These are phyloP conservation scores for Bassia scoparia DNA, from an alignment of 148 eudicot genomes.

Conservation along the genomic window DNA sequence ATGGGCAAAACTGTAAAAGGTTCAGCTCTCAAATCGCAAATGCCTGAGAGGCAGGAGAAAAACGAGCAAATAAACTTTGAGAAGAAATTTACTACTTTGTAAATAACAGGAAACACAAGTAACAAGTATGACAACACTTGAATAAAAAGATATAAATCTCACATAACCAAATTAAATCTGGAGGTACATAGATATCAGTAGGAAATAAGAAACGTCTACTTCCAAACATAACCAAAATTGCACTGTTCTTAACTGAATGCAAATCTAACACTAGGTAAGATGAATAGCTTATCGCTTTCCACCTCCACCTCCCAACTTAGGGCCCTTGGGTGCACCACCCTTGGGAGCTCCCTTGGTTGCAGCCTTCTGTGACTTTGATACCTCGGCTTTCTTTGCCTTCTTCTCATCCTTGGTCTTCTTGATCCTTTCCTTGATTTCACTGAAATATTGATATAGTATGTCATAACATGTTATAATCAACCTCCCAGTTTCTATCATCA, in stretches of 20 bases:
- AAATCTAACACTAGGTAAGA: conserved; percentile 23
- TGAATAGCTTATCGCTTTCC: conserved; percentile 48
- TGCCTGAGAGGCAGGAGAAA: too few species aligned
- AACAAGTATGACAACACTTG: neutral
- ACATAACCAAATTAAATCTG: conserved; percentile 19
- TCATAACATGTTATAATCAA: neutral
- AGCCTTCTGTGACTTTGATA: conserved; percentile 38
- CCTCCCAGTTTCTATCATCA: neutral
- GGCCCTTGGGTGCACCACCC: conserved; percentile 47
- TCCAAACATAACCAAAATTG: conserved; percentile 26
- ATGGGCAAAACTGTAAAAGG: too few species aligned
- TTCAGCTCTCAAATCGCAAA: too few species aligned
- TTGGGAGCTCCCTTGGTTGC: conserved; percentile 41
- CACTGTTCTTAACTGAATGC: conserved; percentile 21
- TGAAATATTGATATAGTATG: conserved; percentile 1
- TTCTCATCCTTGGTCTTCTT: conserved; percentile 70
- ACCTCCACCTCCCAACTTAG: conserved; percentile 66
- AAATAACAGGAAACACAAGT: neutral
- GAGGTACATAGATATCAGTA: conserved; percentile 24
- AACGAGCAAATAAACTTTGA: too few species aligned
- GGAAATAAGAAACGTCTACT: conserved; percentile 16
- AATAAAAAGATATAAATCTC: conserved; percentile 3
- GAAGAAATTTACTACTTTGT: too few species aligned
- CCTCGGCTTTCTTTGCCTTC: conserved; percentile 61
- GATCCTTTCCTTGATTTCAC: conserved; percentile 71